Evolutionary conservation across 1,139 yeast genomes (phyloP).

Genomic region (Tardiomyces digboiensis): DNA sequence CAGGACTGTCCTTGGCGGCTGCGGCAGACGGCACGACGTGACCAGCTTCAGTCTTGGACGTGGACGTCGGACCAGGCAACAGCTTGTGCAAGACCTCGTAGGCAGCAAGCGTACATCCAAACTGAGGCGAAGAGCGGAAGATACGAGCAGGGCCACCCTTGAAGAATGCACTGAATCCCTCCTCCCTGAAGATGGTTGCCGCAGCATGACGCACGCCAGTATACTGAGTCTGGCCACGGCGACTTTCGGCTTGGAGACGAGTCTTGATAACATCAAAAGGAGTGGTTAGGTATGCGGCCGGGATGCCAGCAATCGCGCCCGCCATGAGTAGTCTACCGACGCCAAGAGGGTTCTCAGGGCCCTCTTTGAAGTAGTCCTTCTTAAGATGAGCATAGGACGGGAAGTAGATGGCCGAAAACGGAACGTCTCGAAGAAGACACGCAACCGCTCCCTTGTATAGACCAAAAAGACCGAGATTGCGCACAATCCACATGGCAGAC

Average conservation of each 20-base stretch:
- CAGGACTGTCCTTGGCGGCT: conserved; percentile 18
- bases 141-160: conserved; percentile 97
- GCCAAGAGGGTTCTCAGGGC: conserved; percentile 56
- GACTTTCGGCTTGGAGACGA: conserved; percentile 80
- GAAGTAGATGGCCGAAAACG: conserved; percentile 95
- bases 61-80: conserved; percentile 40
- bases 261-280: conserved; percentile 97
- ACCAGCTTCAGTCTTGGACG: conserved; percentile 32
- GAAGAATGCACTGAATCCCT: conserved; percentile 74
- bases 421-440: conserved; percentile 90
- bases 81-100: conserved; percentile 72
- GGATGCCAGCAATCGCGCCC: conserved; percentile 97
- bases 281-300: conserved; percentile 93
- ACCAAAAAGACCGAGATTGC: conserved; percentile 74
- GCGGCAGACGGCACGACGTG: conserved; percentile 31
- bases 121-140: conserved; percentile 93
- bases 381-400: conserved; percentile 95
- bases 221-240: conserved; percentile 69
- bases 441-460: conserved; percentile 90
- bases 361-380: conserved; percentile 72
- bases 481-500: conserved; percentile 66
- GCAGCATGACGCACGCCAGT: conserved; percentile 73
- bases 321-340: conserved; percentile 78
- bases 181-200: conserved; percentile 63
- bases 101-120: conserved; percentile 95